These are phyloP conservation scores for Mimosa pudica DNA, from an alignment of 306 rosid genomes.

Conservation along the genomic window DNA sequence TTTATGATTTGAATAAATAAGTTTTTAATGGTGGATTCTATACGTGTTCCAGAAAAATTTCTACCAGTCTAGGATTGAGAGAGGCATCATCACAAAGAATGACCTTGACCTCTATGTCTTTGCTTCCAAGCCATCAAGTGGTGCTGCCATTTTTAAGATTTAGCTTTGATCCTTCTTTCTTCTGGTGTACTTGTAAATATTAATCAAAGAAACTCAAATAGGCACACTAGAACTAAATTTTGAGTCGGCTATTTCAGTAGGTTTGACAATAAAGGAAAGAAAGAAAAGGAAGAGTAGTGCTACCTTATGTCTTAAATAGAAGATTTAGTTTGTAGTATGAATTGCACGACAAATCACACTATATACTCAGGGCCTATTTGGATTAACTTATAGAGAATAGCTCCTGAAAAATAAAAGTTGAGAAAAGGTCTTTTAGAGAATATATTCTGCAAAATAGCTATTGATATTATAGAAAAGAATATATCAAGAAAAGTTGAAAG, in stretches of 20 bases:
- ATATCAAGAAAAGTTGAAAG: too few relatives aligned
- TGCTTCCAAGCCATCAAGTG: conserved; percentile 98
- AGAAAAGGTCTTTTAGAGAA: too few relatives aligned
- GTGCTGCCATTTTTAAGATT: conserved; percentile 89
- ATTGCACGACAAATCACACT: too few relatives aligned
- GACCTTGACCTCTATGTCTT: conserved; percentile 83
- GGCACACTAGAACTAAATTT: neutral
- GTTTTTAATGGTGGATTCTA: conserved; percentile 20
- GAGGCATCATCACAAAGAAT: conserved; percentile 57
- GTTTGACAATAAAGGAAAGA: too few relatives aligned
- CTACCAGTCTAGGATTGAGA: conserved; percentile 72
- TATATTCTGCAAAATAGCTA: too few relatives aligned
- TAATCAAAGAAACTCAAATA: neutral
- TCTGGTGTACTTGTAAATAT: neutral
- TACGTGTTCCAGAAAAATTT: conserved; percentile 49
- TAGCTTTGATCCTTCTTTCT: conserved; percentile 22
- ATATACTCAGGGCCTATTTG: too few relatives aligned
- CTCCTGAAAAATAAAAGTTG: too few relatives aligned
- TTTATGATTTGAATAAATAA: neutral
- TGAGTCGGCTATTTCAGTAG: neutral
- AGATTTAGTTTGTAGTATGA: too few relatives aligned
- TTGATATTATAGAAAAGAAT: too few relatives aligned
- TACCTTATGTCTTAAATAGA: too few relatives aligned
- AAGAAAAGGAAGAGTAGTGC: too few relatives aligned
- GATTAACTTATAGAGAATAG: too few relatives aligned